These are phyloP conservation scores for Verticillium nubilum DNA, from an alignment of 2,329 filamentous ascomycete species.

Conservation along the genomic window DNA sequence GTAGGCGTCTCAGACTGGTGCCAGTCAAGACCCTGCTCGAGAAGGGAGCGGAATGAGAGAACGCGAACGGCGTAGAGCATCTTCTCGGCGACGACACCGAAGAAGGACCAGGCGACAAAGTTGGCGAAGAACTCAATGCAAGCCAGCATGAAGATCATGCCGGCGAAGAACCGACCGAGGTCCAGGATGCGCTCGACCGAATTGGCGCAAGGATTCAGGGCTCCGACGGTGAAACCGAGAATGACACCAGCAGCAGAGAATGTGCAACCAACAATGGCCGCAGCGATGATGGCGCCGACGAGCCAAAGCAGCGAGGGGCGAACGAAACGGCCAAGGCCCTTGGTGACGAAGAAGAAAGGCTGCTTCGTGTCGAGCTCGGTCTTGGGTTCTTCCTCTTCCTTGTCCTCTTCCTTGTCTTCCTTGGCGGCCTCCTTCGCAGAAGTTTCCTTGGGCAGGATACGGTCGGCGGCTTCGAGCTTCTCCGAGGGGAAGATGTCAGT, in stretches of 20 bases:
- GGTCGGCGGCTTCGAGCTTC: neutral
- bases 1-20: slow-evolving; percentile 47
- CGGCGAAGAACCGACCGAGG: slow-evolving; percentile 46
- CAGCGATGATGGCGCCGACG: slow-evolving; percentile 41
- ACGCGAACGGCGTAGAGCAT: slow-evolving; percentile 50
- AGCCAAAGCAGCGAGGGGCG: slow-evolving; percentile 32
- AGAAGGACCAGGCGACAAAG: slow-evolving; percentile 47
- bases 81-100: slow-evolving; percentile 52
- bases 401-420: neutral
- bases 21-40: slow-evolving; percentile 55
- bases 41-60: slow-evolving; percentile 48
- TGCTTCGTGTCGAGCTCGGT: slow-evolving; percentile 8
- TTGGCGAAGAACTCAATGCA: slow-evolving; percentile 56
- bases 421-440: neutral
- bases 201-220: slow-evolving; percentile 46
- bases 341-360: slow-evolving; percentile 14
- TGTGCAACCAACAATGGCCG: slow-evolving; percentile 48
- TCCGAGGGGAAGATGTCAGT: slow-evolving; percentile 3
- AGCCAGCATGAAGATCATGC: slow-evolving; percentile 56
- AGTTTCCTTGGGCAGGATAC: slow-evolving; percentile 2
- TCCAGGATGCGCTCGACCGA: slow-evolving; percentile 39
- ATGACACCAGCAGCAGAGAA: slow-evolving; percentile 54
- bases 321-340: slow-evolving; percentile 12
- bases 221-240: slow-evolving; percentile 56
- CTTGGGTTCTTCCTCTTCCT: slow-evolving; percentile 3